phyloP scores from a whole-genome alignment of 225 moss, liverwort and hornwort genomes.

The Bryum argenteum region DNA sequence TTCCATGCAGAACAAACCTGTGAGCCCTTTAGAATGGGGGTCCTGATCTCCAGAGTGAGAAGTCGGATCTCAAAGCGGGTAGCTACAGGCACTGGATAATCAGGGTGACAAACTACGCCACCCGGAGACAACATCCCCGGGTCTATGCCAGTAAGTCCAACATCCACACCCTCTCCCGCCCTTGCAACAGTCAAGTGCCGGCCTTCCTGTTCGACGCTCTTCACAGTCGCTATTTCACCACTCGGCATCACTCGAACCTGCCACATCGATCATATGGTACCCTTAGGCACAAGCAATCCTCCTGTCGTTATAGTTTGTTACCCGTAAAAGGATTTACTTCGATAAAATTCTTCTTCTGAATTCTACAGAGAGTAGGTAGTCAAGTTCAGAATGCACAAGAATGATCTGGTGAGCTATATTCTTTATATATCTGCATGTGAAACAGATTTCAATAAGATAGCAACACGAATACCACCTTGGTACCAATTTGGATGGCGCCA shows the following conservation, averaged over 20 bases:
- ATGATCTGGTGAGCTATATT: constrained; percentile 1
- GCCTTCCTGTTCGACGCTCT: constrained; percentile 75
- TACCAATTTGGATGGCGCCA: constrained; percentile 76
- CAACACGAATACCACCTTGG: constrained; percentile 59
- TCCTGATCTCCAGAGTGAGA: constrained; percentile 71
- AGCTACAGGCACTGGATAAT: constrained; percentile 87
- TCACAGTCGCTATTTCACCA: constrained; percentile 72
- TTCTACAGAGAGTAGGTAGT: background rate
- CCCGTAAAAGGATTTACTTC: background rate
- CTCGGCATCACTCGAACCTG: constrained; percentile 94
- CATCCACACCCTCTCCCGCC: constrained; percentile 93
- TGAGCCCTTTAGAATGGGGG: constrained; percentile 78
- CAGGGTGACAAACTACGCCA: constrained; percentile 89
- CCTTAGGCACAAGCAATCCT: background rate
- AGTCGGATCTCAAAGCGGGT: constrained; percentile 78
- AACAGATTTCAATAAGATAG: background rate
- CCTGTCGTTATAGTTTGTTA: background rate
- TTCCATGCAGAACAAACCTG: constrained; percentile 57
- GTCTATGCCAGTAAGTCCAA: constrained; percentile 82
- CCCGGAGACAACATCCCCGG: constrained; percentile 67
- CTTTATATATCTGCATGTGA: constrained; percentile 6
- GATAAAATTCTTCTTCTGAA: background rate
- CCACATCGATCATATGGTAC: constrained; percentile 20
- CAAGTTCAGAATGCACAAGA: constrained; percentile 23
- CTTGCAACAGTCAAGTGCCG: constrained; percentile 57